These are phyloP conservation scores for Hypsizygus ulmarius DNA, from an alignment of 1,284 basidiomycete genomes.

Conservation along the genomic window DNA sequence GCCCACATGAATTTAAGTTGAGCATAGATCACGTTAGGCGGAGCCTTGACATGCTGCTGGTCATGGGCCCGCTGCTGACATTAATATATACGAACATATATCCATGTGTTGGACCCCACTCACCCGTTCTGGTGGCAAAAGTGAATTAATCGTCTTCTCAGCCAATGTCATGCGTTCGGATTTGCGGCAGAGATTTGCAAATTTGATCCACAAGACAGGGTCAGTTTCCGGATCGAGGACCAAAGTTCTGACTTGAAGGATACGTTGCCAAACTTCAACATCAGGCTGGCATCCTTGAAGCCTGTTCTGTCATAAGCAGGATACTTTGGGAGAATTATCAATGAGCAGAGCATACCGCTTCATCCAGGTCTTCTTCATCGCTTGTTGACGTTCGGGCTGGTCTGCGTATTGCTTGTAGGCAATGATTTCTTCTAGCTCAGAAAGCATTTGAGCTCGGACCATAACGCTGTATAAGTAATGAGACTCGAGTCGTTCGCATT, in stretches of 20 bases:
- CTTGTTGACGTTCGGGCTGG: constrained; percentile 86
- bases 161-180: constrained; percentile 72
- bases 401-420: constrained; percentile 93
- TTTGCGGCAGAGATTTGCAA: constrained; percentile 51
- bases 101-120: constrained; percentile 16
- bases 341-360: constrained; percentile 58
- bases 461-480: constrained; percentile 62
- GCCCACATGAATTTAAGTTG: constrained; percentile 99
- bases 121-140: constrained; percentile 71
- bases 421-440: constrained; percentile 98
- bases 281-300: constrained; percentile 97
- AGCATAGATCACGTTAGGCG: constrained; percentile 96
- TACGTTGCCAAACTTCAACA: constrained; percentile 99
- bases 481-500: neutral
- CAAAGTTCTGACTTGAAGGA: constrained; percentile 93
- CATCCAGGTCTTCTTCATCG: constrained; percentile 93
- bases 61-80: constrained; percentile 40
- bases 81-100: constrained; percentile 3
- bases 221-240: constrained; percentile 94
- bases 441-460: constrained; percentile 98
- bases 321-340: neutral
- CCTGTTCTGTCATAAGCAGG: constrained; percentile 38
- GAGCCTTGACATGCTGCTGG: constrained; percentile 68
- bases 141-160: constrained; percentile 95
- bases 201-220: constrained; percentile 90